phyloP scores from a whole-genome alignment of 495 filamentous ascomycete species.

The Annulohypoxylon stygium region DNA sequence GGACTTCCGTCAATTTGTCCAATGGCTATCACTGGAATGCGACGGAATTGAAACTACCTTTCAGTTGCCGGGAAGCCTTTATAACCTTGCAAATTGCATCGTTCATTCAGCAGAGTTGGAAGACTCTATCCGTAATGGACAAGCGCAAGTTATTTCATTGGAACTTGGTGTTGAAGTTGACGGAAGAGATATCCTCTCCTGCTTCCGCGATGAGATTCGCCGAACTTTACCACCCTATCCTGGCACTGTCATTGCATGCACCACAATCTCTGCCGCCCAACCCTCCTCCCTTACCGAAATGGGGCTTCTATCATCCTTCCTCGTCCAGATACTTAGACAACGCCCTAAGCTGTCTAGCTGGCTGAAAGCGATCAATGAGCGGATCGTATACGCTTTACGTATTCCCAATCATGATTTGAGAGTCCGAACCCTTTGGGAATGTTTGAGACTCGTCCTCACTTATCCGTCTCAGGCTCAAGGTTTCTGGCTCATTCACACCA shows the following conservation, averaged over 20 bases:
- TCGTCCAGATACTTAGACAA: conserved; percentile 26
- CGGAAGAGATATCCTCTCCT: conserved; percentile 15
- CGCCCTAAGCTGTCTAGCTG: background rate
- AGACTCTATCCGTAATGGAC: background rate
- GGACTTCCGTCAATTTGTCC: background rate
- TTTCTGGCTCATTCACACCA: conserved; percentile 29
- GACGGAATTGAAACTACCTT: conserved; percentile 27
- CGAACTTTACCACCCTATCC: conserved; percentile 12
- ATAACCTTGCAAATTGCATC: conserved; percentile 12
- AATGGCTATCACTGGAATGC: conserved; percentile 22
- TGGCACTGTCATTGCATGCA: conserved; percentile 17
- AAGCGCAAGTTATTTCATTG: conserved; percentile 9
- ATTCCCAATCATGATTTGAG: background rate
- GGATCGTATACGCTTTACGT: background rate
- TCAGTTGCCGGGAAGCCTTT: background rate
- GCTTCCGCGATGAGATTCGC: conserved; percentile 4
- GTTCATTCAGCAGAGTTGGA: background rate
- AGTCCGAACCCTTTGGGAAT: conserved; percentile 19
- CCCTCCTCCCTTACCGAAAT: conserved; percentile 24
- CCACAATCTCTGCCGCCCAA: conserved; percentile 4
- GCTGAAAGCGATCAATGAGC: background rate
- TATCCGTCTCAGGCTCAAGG: conserved; percentile 2
- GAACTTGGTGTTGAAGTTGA: conserved; percentile 18
- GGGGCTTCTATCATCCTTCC: conserved; percentile 20
- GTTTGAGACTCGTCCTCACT: conserved; percentile 13